These are phyloP conservation scores for Forsythia suspensa DNA, from an alignment of 257 asterid genomes.

Conservation along the genomic window DNA sequence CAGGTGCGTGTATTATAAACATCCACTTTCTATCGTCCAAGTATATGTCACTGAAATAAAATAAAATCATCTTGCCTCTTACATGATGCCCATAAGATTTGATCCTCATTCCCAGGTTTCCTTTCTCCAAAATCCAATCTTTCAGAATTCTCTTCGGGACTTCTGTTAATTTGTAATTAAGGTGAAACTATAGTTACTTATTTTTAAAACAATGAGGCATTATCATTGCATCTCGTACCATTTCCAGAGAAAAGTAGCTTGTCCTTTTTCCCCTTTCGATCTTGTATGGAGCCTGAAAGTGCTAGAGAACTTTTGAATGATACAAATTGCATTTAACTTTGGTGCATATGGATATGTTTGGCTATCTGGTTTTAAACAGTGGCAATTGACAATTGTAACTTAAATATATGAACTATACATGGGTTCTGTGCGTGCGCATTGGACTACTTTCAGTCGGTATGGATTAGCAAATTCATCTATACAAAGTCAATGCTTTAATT, in stretches of 20 bases:
- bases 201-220: slow-evolving; percentile 4
- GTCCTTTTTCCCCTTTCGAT: neutral
- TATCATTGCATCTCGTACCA: neutral
- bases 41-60: neutral
- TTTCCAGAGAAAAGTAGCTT: neutral
- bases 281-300: slow-evolving; percentile 9
- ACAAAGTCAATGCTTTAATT: neutral
- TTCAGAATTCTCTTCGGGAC: neutral
- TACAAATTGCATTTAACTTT: neutral
- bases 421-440: neutral
- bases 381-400: neutral
- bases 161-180: neutral
- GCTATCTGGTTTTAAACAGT: slow-evolving; percentile 5
- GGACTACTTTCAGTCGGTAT: neutral
- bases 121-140: neutral
- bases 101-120: neutral
- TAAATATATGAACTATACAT: neutral
- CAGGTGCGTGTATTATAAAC: slow-evolving; percentile 46
- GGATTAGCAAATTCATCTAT: neutral
- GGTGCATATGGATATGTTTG: neutral
- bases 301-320: neutral
- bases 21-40: neutral
- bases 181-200: neutral
- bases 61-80: neutral
- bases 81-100: neutral